phyloP scores from a whole-genome alignment of 495 filamentous ascomycete genomes.

The Xylaria sp. region DNA sequence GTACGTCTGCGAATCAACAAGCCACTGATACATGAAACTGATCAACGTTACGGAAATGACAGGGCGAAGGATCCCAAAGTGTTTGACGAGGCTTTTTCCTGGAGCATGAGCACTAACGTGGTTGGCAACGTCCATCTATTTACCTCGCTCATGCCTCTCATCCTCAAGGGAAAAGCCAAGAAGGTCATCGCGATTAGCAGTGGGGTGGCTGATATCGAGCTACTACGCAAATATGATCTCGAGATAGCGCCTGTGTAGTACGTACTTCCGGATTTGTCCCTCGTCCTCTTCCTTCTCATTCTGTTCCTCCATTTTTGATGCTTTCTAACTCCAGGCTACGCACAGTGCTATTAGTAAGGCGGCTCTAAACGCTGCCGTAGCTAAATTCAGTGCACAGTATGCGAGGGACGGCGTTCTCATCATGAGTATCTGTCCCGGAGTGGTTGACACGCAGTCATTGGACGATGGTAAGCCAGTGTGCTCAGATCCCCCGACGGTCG shows the following conservation, averaged over 20 bases:
- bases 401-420: slow-evolving; percentile 57
- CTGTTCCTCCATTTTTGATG: not conserved
- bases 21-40: not conserved
- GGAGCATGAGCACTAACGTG: slow-evolving; percentile 51
- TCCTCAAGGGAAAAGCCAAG: slow-evolving; percentile 53
- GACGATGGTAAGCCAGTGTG: not conserved
- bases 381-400: slow-evolving; percentile 56
- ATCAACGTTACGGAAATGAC: not conserved
- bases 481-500: not conserved
- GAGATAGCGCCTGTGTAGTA: slow-evolving; percentile 2
- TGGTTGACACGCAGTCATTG: slow-evolving; percentile 45
- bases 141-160: slow-evolving; percentile 56
- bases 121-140: slow-evolving; percentile 58
- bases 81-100: slow-evolving; percentile 38
- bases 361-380: slow-evolving; percentile 52
- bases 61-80: slow-evolving; percentile 30
- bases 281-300: not conserved
- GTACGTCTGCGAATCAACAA: slow-evolving; percentile 29
- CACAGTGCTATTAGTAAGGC: slow-evolving; percentile 49
- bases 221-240: slow-evolving; percentile 38
- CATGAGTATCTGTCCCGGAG: slow-evolving; percentile 58
- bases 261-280: not conserved
- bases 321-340: not conserved
- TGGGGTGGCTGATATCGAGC: slow-evolving; percentile 48
- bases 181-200: slow-evolving; percentile 60